These are phyloP conservation scores for Sugiyamaella neomexicana DNA, from an alignment of 1,139 yeast species.

Conservation along the genomic window DNA sequence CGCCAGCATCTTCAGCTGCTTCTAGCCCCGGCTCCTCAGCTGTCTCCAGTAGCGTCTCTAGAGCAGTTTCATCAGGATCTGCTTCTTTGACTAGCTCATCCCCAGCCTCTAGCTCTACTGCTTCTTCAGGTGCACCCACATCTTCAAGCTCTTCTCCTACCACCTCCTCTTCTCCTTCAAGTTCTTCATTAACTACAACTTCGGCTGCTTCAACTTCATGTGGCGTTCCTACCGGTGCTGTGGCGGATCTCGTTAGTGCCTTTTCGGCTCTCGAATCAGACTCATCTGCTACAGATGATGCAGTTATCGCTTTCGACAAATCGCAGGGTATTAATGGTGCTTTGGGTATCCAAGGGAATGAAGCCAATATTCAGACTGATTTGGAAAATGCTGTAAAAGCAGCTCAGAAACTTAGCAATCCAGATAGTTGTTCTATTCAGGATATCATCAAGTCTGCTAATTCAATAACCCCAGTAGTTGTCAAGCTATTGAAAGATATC, in stretches of 20 bases:
- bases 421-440: conserved; percentile 12
- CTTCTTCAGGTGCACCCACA: conserved; percentile 2
- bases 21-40: neutral
- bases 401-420: conserved; percentile 1
- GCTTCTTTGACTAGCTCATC: neutral
- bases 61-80: neutral
- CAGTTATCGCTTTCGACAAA: conserved; percentile 3
- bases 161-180: conserved; percentile 10
- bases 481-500: conserved; percentile 20
- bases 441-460: conserved; percentile 16
- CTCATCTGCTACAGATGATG: conserved; percentile 10
- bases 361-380: conserved; percentile 15
- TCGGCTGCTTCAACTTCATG: conserved; percentile 11
- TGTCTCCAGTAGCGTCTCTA: neutral
- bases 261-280: conserved; percentile 14
- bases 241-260: conserved; percentile 11
- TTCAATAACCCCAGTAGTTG: conserved; percentile 17
- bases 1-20: neutral
- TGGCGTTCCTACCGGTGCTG: conserved; percentile 12
- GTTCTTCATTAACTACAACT: conserved; percentile 5
- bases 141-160: neutral
- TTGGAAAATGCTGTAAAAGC: conserved; percentile 5
- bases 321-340: conserved; percentile 26
- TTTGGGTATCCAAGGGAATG: conserved; percentile 21
- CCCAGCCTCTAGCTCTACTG: neutral